Percentiles rank a stretch among this genome's conserved stretches.
phyloP scores from a whole-genome alignment of 2,329 filamentous ascomycete species.

The Ceratocystis albifundus region DNA sequence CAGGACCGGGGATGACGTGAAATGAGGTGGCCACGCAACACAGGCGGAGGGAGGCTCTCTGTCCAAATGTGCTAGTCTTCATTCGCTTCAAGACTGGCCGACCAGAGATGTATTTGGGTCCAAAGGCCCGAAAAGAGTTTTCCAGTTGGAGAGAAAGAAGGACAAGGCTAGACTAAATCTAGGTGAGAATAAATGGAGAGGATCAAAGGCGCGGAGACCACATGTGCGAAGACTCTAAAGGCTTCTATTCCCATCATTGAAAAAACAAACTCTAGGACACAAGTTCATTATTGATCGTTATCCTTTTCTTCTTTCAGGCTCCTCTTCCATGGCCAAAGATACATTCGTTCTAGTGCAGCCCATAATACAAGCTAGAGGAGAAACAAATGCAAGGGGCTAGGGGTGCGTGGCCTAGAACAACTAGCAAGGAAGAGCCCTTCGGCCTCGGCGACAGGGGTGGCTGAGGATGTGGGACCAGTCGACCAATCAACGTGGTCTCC shows the following conservation, averaged over 20 bases:
- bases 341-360: background rate
- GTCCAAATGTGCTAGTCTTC: background rate
- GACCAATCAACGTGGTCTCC: background rate
- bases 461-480: background rate
- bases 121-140: conserved; percentile 1
- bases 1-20: background rate
- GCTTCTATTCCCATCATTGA: too few relatives aligned
- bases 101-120: background rate
- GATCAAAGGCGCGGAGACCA: too few relatives aligned
- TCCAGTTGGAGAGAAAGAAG: background rate
- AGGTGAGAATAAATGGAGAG: background rate
- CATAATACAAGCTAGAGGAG: background rate
- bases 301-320: background rate
- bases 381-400: background rate
- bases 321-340: background rate
- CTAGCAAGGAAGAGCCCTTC: background rate
- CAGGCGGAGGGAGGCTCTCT: background rate
- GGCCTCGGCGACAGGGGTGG: background rate
- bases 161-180: background rate
- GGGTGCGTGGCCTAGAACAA: background rate
- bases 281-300: background rate
- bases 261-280: background rate
- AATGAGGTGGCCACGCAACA: background rate
- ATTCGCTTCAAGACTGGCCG: background rate
- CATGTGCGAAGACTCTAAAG: too few relatives aligned